Base-by-base conservation (phyloP, 2,329 filamentous ascomycete species). In the Apiospora aurea region DNA sequence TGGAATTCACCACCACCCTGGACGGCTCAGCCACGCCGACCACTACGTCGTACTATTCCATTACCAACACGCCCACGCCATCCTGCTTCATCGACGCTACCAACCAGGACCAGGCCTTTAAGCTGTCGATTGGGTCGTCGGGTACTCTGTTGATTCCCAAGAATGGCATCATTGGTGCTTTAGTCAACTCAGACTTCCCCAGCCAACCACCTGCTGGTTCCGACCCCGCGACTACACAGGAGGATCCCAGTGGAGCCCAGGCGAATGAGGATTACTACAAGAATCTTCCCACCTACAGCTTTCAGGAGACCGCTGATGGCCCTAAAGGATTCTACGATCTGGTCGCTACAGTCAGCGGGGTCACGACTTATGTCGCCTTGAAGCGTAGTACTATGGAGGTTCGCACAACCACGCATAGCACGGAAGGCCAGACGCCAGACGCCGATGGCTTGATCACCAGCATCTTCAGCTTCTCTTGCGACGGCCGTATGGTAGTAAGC, bases 391-490 rank as follows among this genome's bases (percentile, higher is more conserved):
- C 47, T 21, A 18, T 61, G 68, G 68, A 70, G 68, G 34, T 70
- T 8, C 68, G 43, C 21, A 70, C 47, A 11, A 53, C 68, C 29
- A 38, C 5, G 18, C 38, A 47, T 10, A 70, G 68, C 47, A 34
- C 21, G 14, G 57, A 70, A 3, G 68, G 24, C 18, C 34, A 29
- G 46, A 57, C 7, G 8, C 46, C 46, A 0, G 21, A 49, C 46
- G 21, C 18, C 21, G 7, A 57, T 16, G 68, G 68, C 29, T 26
- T 70, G 18, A 43, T 70, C 68, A 70, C 68, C 10, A 43, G 68
- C 68, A 70, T 70, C 26, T 70, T 70, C 46, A 44, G 26, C 26
- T 70, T 70, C 47, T 70, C 68, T 8, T 70, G 68, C 41, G 68
- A 70, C 0, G 68, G 47, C 68, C 47, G 26, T 57, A 57, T 70